These are phyloP conservation scores for Hibiscus syriacus DNA, from an alignment of 345 rosid genomes.

Conservation along the genomic window DNA sequence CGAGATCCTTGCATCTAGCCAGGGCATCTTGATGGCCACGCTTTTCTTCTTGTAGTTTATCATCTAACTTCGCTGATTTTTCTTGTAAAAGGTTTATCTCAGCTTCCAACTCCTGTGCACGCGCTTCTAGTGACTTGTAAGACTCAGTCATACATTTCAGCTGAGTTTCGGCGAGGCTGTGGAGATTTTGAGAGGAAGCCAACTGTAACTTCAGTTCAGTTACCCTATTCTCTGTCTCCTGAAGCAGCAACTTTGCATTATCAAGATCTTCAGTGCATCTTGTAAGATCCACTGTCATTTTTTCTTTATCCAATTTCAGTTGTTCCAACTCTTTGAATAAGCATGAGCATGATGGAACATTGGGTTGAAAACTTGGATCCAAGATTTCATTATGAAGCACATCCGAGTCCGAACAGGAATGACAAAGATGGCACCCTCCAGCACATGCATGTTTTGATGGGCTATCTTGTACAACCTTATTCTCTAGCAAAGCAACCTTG, in stretches of 20 bases:
- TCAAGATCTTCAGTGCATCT: slow-evolving; percentile 40
- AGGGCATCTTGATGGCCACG: slow-evolving; percentile 37
- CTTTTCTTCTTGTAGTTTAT: slow-evolving; percentile 48
- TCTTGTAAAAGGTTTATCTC: slow-evolving; percentile 41
- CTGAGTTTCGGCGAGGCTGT: slow-evolving; percentile 59
- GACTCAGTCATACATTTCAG: slow-evolving; percentile 81
- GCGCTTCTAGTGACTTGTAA: slow-evolving; percentile 55
- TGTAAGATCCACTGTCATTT: slow-evolving; percentile 28
- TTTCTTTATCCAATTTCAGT: slow-evolving; percentile 43
- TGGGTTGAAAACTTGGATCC: slow-evolving; percentile 13
- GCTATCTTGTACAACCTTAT: slow-evolving; percentile 23
- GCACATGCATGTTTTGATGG: slow-evolving; percentile 16
- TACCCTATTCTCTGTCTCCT: slow-evolving; percentile 45
- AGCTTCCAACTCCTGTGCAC: slow-evolving; percentile 41
- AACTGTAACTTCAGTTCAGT: slow-evolving; percentile 39
- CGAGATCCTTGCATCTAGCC: slow-evolving; percentile 43
- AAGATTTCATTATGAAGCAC: slow-evolving; percentile 27
- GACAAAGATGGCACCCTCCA: slow-evolving; percentile 8
- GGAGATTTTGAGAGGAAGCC: slow-evolving; percentile 34
- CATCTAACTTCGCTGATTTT: slow-evolving; percentile 37
- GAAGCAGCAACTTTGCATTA: slow-evolving; percentile 27
- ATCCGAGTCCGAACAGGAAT: slow-evolving; percentile 25
- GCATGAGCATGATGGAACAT: slow-evolving; percentile 13
- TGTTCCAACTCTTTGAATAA: slow-evolving; percentile 39
- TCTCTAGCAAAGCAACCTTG: slow-evolving; percentile 44